phyloP scores from a whole-genome alignment of 2,329 filamentous ascomycete genomes.

The Penicillium sp. region DNA sequence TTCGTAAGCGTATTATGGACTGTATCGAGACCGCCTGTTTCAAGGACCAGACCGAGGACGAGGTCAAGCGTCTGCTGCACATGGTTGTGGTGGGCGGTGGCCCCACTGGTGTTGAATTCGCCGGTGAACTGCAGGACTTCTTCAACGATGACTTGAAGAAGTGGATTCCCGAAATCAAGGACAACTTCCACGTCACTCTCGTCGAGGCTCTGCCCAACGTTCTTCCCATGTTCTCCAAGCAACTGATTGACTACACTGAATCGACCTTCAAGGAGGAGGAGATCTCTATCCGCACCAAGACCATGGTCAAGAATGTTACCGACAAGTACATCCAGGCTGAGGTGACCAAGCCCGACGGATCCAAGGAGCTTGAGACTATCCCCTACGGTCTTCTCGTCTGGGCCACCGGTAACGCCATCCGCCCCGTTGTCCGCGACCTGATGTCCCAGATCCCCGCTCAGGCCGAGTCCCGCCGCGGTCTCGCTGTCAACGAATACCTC shows the following conservation, averaged over 20 bases:
- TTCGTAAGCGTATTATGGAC: constrained; percentile 99
- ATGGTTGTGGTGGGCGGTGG: constrained; percentile 95
- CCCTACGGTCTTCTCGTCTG: constrained; percentile 95
- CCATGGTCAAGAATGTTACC: constrained; percentile 95
- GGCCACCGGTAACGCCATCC: constrained; percentile 93
- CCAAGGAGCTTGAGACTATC: constrained; percentile 70
- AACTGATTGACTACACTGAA: constrained; percentile 98
- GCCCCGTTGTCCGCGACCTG: constrained; percentile 79
- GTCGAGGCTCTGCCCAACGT: constrained; percentile 93
- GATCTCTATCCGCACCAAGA: constrained; percentile 95
- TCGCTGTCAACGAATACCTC: constrained; percentile 96
- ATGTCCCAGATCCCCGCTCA: constrained; percentile 88
- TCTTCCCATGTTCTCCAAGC: constrained; percentile 96
- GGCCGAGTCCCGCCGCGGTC: constrained; percentile 85
- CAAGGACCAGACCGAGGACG: constrained; percentile 83
- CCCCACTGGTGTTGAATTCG: constrained; percentile 95
- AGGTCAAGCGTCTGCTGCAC: constrained; percentile 87
- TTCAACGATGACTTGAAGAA: constrained; percentile 98
- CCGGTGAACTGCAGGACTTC: constrained; percentile 96
- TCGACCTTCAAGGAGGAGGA: constrained; percentile 98
- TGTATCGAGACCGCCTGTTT: constrained; percentile 97
- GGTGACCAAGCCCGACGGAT: constrained; percentile 68
- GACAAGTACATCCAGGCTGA: constrained; percentile 89
- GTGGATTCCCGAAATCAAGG: constrained; percentile 88
- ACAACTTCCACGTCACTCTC: constrained; percentile 93